These are phyloP conservation scores for Cinnamomum micranthum DNA, from an alignment of 164 flowering plant genomes.

Conservation along the genomic window DNA sequence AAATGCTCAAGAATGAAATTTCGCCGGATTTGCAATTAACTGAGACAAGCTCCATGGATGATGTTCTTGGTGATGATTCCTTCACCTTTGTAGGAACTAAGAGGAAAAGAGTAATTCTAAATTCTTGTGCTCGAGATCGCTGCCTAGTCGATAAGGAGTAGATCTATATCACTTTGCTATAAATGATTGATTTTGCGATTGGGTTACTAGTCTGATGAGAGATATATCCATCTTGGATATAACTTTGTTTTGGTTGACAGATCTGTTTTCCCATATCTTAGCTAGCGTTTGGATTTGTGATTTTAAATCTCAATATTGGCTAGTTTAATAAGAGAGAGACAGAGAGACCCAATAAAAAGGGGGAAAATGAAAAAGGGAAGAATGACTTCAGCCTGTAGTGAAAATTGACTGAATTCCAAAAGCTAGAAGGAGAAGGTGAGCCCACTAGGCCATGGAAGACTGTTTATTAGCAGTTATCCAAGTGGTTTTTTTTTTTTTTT, in stretches of 20 bases:
- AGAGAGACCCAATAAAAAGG: background rate
- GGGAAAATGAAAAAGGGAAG: slow-evolving; percentile 2
- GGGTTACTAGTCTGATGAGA: slow-evolving; percentile 7
- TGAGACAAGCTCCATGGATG: slow-evolving; percentile 4
- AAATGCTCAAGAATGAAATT: slow-evolving; percentile 15
- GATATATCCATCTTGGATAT: slow-evolving; percentile 4
- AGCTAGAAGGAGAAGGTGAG: slow-evolving; percentile 14
- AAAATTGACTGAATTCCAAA: slow-evolving; percentile 28
- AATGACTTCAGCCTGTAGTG: slow-evolving; percentile 22
- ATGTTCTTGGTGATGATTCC: slow-evolving; percentile 13
- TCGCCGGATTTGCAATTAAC: slow-evolving; percentile 31
- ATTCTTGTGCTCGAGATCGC: background rate
- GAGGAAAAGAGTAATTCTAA: slow-evolving; percentile 28
- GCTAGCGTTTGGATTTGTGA: slow-evolving; percentile 8
- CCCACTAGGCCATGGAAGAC: slow-evolving; percentile 13
- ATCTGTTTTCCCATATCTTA: slow-evolving; percentile 26
- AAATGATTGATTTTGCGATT: background rate
- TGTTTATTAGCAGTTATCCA: slow-evolving; percentile 12
- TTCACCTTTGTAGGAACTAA: slow-evolving; percentile 24
- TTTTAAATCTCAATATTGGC: background rate
- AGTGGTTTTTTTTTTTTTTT: background rate
- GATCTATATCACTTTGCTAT: too few species aligned
- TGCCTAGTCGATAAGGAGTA: too few species aligned
- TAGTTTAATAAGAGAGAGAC: slow-evolving; percentile 12
- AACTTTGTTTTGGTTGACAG: slow-evolving; percentile 15